phyloP scores from a whole-genome alignment of 371 early-diverging fungal genomes.

The Mucor piriformis region DNA sequence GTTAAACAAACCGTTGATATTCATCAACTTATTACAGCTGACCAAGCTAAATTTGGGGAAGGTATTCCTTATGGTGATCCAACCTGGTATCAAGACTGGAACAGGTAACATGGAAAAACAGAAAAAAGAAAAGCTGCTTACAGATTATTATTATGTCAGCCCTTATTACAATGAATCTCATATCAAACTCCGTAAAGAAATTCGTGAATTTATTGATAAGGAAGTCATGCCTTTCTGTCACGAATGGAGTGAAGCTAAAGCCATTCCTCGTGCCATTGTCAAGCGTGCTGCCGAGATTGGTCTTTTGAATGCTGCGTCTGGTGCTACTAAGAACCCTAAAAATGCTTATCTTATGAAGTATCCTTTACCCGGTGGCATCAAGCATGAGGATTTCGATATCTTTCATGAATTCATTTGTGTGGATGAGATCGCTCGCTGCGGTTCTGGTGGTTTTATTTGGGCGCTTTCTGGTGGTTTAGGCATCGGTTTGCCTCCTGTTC shows the following conservation, averaged over 20 bases:
- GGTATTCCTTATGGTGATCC: constrained; percentile 85
- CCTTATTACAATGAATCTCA: constrained; percentile 84
- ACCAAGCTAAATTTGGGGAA: constrained; percentile 68
- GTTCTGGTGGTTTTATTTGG: constrained; percentile 87
- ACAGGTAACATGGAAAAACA: constrained; percentile 34
- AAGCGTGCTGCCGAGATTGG: constrained; percentile 75
- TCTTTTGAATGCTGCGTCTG: constrained; percentile 64
- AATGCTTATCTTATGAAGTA: constrained; percentile 23
- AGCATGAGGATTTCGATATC: constrained; percentile 65
- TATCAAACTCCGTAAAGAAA: constrained; percentile 63
- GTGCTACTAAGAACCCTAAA: constrained; percentile 51
- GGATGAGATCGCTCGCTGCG: constrained; percentile 85
- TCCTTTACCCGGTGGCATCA: constrained; percentile 51
- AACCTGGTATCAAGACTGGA: constrained; percentile 81
- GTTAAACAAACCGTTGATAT: background rate
- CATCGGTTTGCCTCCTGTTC: constrained; percentile 79
- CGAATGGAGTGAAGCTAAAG: constrained; percentile 88
- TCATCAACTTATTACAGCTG: constrained; percentile 10
- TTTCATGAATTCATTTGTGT: constrained; percentile 80
- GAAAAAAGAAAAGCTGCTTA: background rate
- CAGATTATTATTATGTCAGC: constrained; percentile 25
- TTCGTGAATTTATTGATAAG: constrained; percentile 79
- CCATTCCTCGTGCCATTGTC: constrained; percentile 69
- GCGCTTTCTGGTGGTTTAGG: constrained; percentile 76
- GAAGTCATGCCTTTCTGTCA: constrained; percentile 82